A percentile compares a stretch with the other conserved stretches of the same genome.
Conservation (phyloP, 2,329 filamentous ascomycete genomes). For the Colletotrichum noveboracense region DNA sequence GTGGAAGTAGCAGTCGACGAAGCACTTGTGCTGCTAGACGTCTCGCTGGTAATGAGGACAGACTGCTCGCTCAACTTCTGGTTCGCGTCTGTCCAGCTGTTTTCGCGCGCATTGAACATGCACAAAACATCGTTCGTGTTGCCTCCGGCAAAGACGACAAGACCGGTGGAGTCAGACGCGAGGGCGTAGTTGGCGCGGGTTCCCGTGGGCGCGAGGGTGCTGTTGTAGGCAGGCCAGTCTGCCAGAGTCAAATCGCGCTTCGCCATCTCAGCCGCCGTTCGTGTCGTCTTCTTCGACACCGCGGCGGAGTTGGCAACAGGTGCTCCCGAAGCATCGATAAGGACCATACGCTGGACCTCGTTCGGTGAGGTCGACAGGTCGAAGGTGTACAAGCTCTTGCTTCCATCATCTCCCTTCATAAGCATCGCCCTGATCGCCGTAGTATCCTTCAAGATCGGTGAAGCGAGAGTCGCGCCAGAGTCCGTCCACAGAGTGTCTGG, state of each 20-base stretch:
- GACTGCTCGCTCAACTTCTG: conserved; percentile 61
- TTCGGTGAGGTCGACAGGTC: conserved; percentile 79
- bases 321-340: conserved; percentile 66
- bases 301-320: conserved; percentile 53
- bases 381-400: conserved; percentile 80
- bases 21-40: conserved; percentile 32
- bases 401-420: conserved; percentile 75
- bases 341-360: conserved; percentile 70
- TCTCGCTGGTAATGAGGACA: conserved; percentile 33
- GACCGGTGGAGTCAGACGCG: conserved; percentile 68
- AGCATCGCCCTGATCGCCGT: conserved; percentile 65
- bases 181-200: conserved; percentile 74
- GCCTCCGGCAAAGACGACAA: conserved; percentile 65
- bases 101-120: conserved; percentile 78
- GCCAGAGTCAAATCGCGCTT: conserved; percentile 58
- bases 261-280: not conserved
- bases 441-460: conserved; percentile 63
- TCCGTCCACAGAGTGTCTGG: conserved; percentile 68
- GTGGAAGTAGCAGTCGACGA: conserved; percentile 32
- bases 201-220: conserved; percentile 68
- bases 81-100: conserved; percentile 79
- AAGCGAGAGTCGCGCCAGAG: conserved; percentile 67
- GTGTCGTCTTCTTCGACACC: conserved; percentile 29
- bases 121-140: conserved; percentile 69
- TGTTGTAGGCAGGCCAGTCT: conserved; percentile 82